phyloP scores from a whole-genome alignment of 2,329 filamentous ascomycete genomes.

The Hymenoscyphus linearis region DNA sequence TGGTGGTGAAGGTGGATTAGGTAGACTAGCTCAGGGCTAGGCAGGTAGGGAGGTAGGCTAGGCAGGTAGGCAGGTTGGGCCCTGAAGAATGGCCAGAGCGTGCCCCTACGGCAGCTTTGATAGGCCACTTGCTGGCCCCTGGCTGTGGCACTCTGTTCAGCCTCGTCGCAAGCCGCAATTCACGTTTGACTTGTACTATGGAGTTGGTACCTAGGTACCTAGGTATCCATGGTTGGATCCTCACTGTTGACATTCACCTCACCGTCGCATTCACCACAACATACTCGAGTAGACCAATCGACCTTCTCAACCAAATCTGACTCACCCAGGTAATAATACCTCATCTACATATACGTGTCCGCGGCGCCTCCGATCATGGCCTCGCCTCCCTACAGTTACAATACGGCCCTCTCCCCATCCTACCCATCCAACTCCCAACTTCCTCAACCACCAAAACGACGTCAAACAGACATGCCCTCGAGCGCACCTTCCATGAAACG shows the following conservation, averaged over 20 bases:
- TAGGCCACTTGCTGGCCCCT: neutral
- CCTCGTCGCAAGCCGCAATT: neutral
- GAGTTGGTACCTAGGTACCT: too few relatives aligned
- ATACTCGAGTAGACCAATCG: neutral
- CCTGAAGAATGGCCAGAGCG: too few relatives aligned
- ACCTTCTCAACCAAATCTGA: neutral
- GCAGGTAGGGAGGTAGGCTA: too few relatives aligned
- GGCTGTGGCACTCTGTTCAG: neutral
- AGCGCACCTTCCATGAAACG: constrained; percentile 52
- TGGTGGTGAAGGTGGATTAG: neutral
- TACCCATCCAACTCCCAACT: constrained; percentile 46
- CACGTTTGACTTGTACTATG: too few relatives aligned
- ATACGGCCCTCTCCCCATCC: constrained; percentile 45
- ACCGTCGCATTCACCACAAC: neutral
- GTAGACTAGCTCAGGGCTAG: too few relatives aligned
- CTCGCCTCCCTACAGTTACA: constrained; percentile 26
- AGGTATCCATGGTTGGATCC: too few relatives aligned
- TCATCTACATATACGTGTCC: too few relatives aligned
- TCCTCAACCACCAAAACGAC: constrained; percentile 59
- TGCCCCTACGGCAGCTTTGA: neutral
- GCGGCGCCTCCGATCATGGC: constrained; percentile 21
- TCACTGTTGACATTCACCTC: neutral
- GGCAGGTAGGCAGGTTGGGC: too few relatives aligned
- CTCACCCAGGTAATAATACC: neutral
- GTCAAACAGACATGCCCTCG: constrained; percentile 48